Conservation (phyloP, 2,329 filamentous ascomycete genomes). For the Colletotrichum sp. region DNA sequence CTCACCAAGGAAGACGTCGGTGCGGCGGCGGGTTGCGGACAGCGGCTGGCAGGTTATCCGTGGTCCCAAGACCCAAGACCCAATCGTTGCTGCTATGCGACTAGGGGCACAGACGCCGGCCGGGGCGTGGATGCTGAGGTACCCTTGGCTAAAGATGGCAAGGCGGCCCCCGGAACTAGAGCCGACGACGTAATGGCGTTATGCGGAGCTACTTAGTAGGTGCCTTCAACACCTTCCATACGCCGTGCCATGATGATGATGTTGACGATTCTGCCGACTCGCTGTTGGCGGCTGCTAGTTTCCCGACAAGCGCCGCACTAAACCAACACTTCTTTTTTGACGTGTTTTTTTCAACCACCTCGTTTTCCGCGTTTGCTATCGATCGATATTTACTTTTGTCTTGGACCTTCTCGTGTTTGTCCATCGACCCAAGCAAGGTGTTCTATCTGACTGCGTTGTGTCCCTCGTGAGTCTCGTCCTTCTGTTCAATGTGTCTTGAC, state of each 20-base stretch:
- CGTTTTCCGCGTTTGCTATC: background rate
- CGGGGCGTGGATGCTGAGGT: background rate
- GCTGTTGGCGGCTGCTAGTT: background rate
- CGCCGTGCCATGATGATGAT: constrained; percentile 2
- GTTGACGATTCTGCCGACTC: background rate
- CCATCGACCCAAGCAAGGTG: background rate
- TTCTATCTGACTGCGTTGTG: background rate
- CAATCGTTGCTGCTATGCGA: background rate
- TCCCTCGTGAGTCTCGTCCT: background rate
- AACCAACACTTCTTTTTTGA: background rate
- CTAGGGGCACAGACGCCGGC: background rate
- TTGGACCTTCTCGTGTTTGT: background rate
- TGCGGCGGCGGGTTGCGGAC: background rate
- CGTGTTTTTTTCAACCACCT: background rate
- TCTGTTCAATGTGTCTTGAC: background rate
- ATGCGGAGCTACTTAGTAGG: background rate
- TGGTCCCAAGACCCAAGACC: background rate
- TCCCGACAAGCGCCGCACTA: background rate
- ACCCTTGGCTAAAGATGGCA: background rate
- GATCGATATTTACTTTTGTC: background rate
- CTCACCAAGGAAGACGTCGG: background rate
- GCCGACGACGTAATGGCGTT: constrained; percentile 20
- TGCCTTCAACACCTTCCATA: background rate
- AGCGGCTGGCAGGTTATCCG: background rate
- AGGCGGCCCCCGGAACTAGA: constrained; percentile 1